Percentiles rank a stretch among this genome's conserved stretches.
Evolutionary conservation across 78 protist species (phyloP).

Genomic region (Pigoraptor vietnamica): DNA sequence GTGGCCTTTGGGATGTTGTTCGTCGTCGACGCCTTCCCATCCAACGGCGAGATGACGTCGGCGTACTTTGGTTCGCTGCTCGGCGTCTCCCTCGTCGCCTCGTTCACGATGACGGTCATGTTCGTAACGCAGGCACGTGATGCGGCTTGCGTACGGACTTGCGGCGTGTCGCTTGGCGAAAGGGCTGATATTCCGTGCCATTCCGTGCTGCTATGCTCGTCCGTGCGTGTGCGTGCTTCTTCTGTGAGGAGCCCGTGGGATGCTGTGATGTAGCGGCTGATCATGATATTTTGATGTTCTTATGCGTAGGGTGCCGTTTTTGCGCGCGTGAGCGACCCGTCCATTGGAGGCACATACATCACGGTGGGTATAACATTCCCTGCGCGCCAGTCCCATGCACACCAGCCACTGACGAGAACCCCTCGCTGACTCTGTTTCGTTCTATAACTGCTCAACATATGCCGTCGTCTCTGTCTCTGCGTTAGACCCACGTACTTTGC

Average conservation of each 20-base stretch:
- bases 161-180: too few species aligned
- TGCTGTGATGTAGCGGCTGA: too few species aligned
- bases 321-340: conserved; percentile 27
- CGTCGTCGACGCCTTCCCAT: conserved; percentile 3
- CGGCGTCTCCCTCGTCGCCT: background rate
- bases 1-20: background rate
- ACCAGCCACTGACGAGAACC: too few species aligned
- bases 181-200: too few species aligned
- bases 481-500: too few species aligned
- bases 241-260: too few species aligned
- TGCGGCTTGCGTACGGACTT: too few species aligned
- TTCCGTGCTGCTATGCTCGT: too few species aligned
- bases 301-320: conserved; percentile 29
- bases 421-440: background rate
- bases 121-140: conserved; percentile 33
- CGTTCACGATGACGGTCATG: conserved; percentile 5
- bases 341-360: conserved; percentile 50
- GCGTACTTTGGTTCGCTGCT: background rate
- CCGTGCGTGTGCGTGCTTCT: background rate
- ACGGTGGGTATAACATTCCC: too few species aligned
- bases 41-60: background rate
- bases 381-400: too few species aligned
- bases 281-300: too few species aligned
- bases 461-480: too few species aligned
- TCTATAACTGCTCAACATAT: background rate